phyloP scores from a whole-genome alignment of 441 rosid species.

The Erodium chrysanthum region DNA sequence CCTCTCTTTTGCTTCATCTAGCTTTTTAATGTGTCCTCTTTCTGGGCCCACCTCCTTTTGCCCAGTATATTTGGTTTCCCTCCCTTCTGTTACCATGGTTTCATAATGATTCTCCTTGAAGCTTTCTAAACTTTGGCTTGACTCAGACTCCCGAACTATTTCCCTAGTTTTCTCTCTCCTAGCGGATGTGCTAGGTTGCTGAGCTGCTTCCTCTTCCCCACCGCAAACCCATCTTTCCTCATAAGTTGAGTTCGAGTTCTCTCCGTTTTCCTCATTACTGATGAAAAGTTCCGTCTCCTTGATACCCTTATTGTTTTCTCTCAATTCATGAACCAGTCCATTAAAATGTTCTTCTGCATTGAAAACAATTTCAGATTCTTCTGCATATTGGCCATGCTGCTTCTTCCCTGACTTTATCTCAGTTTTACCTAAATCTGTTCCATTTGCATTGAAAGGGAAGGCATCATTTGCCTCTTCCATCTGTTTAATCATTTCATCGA shows the following conservation, averaged over 20 bases:
- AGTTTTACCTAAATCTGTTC: constrained; percentile 24
- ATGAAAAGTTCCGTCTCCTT: constrained; percentile 26
- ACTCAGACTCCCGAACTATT: constrained; percentile 12
- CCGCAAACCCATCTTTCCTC: constrained; percentile 25
- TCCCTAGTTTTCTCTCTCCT: constrained; percentile 21
- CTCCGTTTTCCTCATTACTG: constrained; percentile 17
- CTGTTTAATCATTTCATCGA: constrained; percentile 29
- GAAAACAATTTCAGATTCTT: constrained; percentile 24
- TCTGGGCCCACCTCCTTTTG: constrained; percentile 35
- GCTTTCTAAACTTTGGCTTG: constrained; percentile 26
- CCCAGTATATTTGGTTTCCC: constrained; percentile 30
- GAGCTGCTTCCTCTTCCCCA: constrained; percentile 15
- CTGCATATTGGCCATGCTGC: constrained; percentile 24
- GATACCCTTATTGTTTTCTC: constrained; percentile 31
- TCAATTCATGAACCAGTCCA: constrained; percentile 34
- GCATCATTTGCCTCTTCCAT: constrained; percentile 18
- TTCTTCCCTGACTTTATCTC: constrained; percentile 27
- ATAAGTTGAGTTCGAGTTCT: constrained; percentile 13
- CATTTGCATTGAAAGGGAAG: constrained; percentile 18
- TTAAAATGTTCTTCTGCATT: constrained; percentile 31
- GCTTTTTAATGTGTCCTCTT: constrained; percentile 29
- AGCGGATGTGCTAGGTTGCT: constrained; percentile 18
- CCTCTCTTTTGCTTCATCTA: constrained; percentile 22
- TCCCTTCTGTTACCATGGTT: constrained; percentile 36
- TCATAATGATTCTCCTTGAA: constrained; percentile 27